A percentile compares a stretch with the other conserved stretches of the same genome.
Evolutionary conservation across 345 rosid genomes (phyloP).

Genomic region (Heritiera fomes): DNA sequence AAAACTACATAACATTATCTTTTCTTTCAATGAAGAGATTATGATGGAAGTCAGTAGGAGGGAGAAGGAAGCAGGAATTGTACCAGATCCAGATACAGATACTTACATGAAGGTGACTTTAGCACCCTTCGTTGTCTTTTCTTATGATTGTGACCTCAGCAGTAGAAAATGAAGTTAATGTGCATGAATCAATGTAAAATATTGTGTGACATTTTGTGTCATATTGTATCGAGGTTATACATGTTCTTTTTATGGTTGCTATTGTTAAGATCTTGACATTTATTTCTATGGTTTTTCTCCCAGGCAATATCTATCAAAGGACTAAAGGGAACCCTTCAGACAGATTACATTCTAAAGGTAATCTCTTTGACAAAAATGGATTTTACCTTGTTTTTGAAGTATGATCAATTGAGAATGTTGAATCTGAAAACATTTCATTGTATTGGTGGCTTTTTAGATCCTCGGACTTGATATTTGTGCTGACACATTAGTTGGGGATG

Average conservation of each 20-base stretch:
- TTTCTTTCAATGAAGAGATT: constrained; percentile 27
- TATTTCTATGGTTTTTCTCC: not conserved
- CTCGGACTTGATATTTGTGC: constrained; percentile 53
- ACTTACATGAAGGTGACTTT: constrained; percentile 50
- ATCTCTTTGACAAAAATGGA: not conserved
- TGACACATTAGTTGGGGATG: constrained; percentile 49
- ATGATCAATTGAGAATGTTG: not conserved
- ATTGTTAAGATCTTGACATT: not conserved
- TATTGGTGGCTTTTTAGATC: constrained; percentile 27
- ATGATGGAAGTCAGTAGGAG: constrained; percentile 44
- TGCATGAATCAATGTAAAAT: not conserved
- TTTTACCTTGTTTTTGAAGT: not conserved
- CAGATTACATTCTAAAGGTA: constrained; percentile 54
- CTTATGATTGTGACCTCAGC: not conserved
- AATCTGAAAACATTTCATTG: not conserved
- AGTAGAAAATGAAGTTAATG: not conserved
- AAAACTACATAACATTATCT: not conserved
- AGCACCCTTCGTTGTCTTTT: not conserved
- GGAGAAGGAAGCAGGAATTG: constrained; percentile 48
- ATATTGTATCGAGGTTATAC: not conserved
- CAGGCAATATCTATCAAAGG: constrained; percentile 49
- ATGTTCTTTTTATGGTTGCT: not conserved
- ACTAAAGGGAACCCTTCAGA: constrained; percentile 42
- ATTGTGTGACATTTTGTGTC: not conserved
- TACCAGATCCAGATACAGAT: constrained; percentile 49